Evolutionary conservation across 2,329 filamentous ascomycete genomes (phyloP).

Genomic region (Bipolaris zeicola): DNA sequence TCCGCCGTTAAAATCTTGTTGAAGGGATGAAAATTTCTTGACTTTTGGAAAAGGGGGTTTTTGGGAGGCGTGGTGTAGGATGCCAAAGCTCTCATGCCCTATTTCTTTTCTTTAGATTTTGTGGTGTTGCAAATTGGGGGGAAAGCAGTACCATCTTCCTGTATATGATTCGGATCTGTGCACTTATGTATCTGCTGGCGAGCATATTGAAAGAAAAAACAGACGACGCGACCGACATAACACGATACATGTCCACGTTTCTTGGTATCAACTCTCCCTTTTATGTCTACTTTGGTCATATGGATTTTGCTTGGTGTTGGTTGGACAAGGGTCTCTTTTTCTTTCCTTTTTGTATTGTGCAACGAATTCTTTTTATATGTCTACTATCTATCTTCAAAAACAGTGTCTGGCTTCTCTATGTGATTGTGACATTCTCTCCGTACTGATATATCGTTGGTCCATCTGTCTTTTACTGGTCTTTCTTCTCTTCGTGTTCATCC

Average conservation of each 20-base stretch:
- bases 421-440: background rate
- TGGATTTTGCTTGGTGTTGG: background rate
- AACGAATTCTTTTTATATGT: background rate
- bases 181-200: constrained; percentile 22
- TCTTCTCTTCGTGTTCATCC: background rate
- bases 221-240: constrained; percentile 19
- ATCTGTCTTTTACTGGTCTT: background rate
- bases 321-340: background rate
- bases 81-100: background rate
- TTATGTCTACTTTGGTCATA: constrained; percentile 2
- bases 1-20: constrained; percentile 30
- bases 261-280: background rate
- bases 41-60: background rate
- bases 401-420: background rate
- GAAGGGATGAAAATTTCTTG: constrained; percentile 35
- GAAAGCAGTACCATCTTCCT: constrained; percentile 26
- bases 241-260: constrained; percentile 18
- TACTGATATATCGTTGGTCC: background rate
- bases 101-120: constrained; percentile 9
- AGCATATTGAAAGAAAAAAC: constrained; percentile 22
- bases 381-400: background rate
- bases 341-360: background rate
- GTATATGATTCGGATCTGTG: constrained; percentile 34
- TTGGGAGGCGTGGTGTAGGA: background rate
- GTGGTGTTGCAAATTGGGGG: constrained; percentile 18